Conservation (phyloP, 441 rosid species). For the Pelargonium exstipulatum region DNA sequence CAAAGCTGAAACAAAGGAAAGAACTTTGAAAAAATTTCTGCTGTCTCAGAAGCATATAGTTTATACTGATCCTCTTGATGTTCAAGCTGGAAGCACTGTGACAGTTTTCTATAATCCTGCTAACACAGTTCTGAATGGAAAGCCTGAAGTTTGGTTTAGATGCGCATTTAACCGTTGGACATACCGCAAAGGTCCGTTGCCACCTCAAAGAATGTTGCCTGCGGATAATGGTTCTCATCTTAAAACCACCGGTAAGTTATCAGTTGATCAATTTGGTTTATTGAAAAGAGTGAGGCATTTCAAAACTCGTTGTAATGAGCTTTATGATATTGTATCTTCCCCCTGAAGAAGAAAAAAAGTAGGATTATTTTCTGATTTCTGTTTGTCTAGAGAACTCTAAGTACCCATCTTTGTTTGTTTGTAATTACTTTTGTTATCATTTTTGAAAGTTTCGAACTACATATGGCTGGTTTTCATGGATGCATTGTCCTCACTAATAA, state of each 20-base stretch:
- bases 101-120: conserved; percentile 77
- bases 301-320: neutral
- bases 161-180: conserved; percentile 94
- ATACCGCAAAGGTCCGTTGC: conserved; percentile 63
- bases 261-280: conserved; percentile 5
- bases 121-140: conserved; percentile 72
- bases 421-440: no score
- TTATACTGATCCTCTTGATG: conserved; percentile 76
- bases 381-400: neutral
- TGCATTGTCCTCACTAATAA: no score
- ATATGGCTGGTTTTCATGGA: no score
- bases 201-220: conserved; percentile 76
- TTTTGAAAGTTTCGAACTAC: no score
- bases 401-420: no score
- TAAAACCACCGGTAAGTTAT: conserved; percentile 53
- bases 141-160: conserved; percentile 87
- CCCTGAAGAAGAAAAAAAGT: neutral
- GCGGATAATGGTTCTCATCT: conserved; percentile 50
- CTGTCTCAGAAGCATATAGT: conserved; percentile 80
- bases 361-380: neutral
- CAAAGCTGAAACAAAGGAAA: conserved; percentile 74
- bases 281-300: conserved; percentile 11
- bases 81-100: conserved; percentile 66
- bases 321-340: neutral
- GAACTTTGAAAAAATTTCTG: conserved; percentile 64